A percentile compares a stretch with the other conserved stretches of the same genome.
phyloP scores from a whole-genome alignment of 352 stramenopile genomes.

The Globisporangium paddicum region DNA sequence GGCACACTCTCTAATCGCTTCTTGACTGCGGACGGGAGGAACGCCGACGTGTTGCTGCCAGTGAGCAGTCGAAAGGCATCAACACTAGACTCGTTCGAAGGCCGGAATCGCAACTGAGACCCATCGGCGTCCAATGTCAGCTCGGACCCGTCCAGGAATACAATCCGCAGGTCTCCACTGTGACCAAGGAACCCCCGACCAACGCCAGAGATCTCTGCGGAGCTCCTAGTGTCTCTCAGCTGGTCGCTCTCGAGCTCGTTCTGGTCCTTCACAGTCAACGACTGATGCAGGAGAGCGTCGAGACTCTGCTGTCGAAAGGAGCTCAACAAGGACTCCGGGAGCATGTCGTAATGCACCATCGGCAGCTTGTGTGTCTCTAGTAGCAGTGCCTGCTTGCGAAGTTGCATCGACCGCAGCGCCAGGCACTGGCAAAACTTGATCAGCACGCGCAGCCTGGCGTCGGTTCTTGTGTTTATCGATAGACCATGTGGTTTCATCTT shows the following conservation, averaged over 20 bases:
- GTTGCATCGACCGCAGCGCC: constrained; percentile 38
- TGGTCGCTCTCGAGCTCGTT: background rate
- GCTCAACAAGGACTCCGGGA: constrained; percentile 38
- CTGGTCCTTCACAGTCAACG: constrained; percentile 5
- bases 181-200: constrained; percentile 33
- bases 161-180: constrained; percentile 34
- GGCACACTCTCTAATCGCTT: constrained; percentile 45
- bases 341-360: constrained; percentile 46
- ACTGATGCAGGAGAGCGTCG: constrained; percentile 4
- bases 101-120: constrained; percentile 33
- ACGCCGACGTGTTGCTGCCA: constrained; percentile 24
- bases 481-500: background rate
- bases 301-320: constrained; percentile 26
- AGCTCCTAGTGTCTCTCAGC: constrained; percentile 5
- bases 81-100: constrained; percentile 9
- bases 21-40: constrained; percentile 36
- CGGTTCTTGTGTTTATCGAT: background rate
- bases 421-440: constrained; percentile 54
- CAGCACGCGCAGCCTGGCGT: constrained; percentile 18
- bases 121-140: constrained; percentile 43
- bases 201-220: constrained; percentile 32
- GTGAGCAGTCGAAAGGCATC: constrained; percentile 41
- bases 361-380: constrained; percentile 30
- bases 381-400: constrained; percentile 38
- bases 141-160: constrained; percentile 38